These are phyloP conservation scores for Lumnitzera littorea DNA, from an alignment of 345 rosid genomes.

Conservation along the genomic window DNA sequence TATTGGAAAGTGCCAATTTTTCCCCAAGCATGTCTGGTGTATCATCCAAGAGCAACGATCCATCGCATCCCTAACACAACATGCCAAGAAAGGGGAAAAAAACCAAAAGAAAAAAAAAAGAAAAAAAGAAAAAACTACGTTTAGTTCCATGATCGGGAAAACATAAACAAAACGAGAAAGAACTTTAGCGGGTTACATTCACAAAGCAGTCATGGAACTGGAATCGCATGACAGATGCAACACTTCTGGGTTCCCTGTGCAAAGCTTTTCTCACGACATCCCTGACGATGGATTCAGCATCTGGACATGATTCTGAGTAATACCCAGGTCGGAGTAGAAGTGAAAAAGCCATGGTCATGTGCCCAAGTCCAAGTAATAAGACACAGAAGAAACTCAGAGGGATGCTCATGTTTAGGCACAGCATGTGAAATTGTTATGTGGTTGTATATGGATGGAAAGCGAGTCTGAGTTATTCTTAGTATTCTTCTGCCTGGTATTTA, in stretches of 20 bases:
- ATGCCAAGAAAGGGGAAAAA: no score
- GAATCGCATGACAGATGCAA: conserved; percentile 90
- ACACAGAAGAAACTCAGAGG: no score
- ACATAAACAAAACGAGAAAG: not conserved
- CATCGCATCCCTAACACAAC: conserved; percentile 62
- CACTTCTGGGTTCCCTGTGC: conserved; percentile 65
- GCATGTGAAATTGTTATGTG: no score
- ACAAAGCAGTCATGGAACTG: conserved; percentile 92
- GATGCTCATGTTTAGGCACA: no score
- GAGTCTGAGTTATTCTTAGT: no score
- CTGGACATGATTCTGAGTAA: conserved; percentile 68
- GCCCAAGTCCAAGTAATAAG: not conserved
- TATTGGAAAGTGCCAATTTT: conserved; percentile 60
- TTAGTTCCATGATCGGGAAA: no score
- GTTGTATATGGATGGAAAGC: no score
- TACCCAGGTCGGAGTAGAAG: conserved; percentile 47
- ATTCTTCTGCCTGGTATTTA: no score
- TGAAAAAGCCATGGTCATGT: conserved; percentile 16
- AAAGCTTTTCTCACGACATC: conserved; percentile 47
- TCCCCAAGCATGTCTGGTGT: conserved; percentile 60
- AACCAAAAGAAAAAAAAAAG: no score
- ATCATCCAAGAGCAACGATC: conserved; percentile 67
- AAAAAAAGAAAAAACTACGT: not conserved
- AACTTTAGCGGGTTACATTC: conserved; percentile 30
- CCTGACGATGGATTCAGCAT: conserved; percentile 63